A percentile compares a stretch with the other conserved stretches of the same genome.
These are phyloP conservation scores for Phaeotremella skinneri DNA, from an alignment of 768 basidiomycete genomes.

Conservation along the genomic window DNA sequence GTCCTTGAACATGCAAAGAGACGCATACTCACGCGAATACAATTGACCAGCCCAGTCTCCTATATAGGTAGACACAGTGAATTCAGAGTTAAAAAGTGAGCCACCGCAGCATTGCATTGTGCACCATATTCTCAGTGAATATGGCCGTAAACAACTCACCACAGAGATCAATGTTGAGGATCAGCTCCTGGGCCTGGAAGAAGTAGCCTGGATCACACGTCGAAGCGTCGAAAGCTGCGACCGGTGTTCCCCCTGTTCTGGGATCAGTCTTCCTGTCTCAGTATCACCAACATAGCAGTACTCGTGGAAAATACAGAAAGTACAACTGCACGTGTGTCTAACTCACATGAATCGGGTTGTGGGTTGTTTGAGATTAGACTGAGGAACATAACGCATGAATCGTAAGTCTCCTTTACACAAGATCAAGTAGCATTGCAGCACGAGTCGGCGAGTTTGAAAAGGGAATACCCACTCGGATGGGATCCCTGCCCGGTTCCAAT, in stretches of 20 bases:
- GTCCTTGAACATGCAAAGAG: neutral
- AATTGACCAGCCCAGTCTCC: constrained; percentile 47
- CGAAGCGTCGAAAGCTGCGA: constrained; percentile 37
- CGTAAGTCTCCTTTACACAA: constrained; percentile 8
- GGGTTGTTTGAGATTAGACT: constrained; percentile 30
- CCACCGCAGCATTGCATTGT: no score
- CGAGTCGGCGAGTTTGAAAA: neutral
- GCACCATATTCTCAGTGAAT: no score
- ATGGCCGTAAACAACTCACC: constrained; percentile 30
- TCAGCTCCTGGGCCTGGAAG: constrained; percentile 47
- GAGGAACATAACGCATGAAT: neutral
- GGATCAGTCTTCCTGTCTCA: no score
- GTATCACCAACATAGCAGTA: neutral
- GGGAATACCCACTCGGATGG: constrained; percentile 39
- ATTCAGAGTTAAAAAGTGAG: neutral
- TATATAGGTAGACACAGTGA: constrained; percentile 13
- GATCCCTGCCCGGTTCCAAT: constrained; percentile 45
- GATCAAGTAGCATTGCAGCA: no score
- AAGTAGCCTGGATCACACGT: constrained; percentile 45
- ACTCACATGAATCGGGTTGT: constrained; percentile 33
- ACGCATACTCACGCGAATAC: constrained; percentile 34
- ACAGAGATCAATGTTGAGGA: constrained; percentile 49
- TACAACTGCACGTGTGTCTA: neutral
- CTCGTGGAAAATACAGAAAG: neutral
- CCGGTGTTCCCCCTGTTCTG: constrained; percentile 49